Evolutionary conservation across 2,329 filamentous ascomycete genomes (phyloP), one percentile per base, ranked within the genome.

Genomic region (Phyllachora maydis): DNA sequence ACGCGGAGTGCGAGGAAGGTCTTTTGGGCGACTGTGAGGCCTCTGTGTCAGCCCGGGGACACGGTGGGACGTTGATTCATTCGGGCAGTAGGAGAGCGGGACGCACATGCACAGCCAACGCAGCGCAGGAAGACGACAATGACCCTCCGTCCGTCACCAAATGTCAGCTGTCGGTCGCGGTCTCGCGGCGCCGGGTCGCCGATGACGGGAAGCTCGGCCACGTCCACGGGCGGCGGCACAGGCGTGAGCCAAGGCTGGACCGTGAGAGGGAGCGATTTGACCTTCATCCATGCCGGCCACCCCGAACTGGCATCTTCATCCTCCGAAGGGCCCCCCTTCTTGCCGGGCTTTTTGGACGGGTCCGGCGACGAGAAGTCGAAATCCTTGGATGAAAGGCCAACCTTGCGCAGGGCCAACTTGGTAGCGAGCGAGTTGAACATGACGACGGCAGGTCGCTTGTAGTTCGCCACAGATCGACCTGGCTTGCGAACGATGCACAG

Each of bases 371-470:
- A 36, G 29, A 54, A 46, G 39, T 56, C 46, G 26, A 67, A 43
- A 22, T 52, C 42, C 32, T 65, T 47, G 41, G 49, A 56, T 18
- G 57, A 51, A 26, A 68, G 40, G 37, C 64, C 63, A 23, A 53
- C 53, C 38, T 63, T 65, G 32, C 52, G 61, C 33, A 69, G 49
- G 30, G 62, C 64, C 32, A 67, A 44, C 42, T 68, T 68, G 21
- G 62, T 61, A 10, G 56, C 54, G 27, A 69, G 43, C 32, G 49
- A 57, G 35, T 56, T 54, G 37, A 68, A 54, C 63, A 67, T 68
- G n/a, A n/a, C n/a, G n/a, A n/a, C n/a, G n/a, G n/a, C n/a, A n/a
- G n/a, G n/a, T n/a, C n/a, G n/a, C n/a, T n/a, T n/a, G n/a, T n/a
- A n/a, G n/a, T n/a, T n/a, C n/a, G n/a, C n/a, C n/a, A n/a, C n/a